Conservation (phyloP, 768 basidiomycete genomes). For the Tubosaeta brunneosetosa region DNA sequence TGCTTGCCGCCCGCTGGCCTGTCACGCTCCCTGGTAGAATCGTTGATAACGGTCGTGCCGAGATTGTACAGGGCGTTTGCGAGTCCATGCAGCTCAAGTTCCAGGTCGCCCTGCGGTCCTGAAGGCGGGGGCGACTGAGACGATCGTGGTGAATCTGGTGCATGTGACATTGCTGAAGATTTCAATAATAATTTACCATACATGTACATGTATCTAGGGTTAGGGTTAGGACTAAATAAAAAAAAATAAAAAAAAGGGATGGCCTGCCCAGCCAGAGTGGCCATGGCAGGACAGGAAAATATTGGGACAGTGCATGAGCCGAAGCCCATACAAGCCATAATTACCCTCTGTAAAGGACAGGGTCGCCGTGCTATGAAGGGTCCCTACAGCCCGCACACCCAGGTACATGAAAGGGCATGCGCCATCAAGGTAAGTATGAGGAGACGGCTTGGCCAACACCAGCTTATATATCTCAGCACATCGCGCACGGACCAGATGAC, state of each 20-base stretch:
- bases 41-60: conserved; percentile 78
- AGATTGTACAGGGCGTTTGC: conserved; percentile 77
- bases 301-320: conserved; percentile 77
- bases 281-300: conserved; percentile 70
- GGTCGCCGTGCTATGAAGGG: conserved; percentile 55
- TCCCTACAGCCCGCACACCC: conserved; percentile 54
- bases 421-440: conserved; percentile 68
- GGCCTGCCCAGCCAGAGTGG: conserved; percentile 42
- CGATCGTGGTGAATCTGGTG: conserved; percentile 55
- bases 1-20: conserved; percentile 67
- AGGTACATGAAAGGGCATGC: conserved; percentile 48
- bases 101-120: conserved; percentile 68
- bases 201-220: conserved; percentile 18
- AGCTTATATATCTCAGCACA: conserved; percentile 4
- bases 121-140: conserved; percentile 69
- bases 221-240: conserved; percentile 25
- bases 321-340: conserved; percentile 50
- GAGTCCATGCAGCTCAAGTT: conserved; percentile 70
- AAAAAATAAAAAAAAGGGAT: conserved; percentile 12
- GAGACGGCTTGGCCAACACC: fast-evolving
- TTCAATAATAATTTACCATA: conserved; percentile 1
- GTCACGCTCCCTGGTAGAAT: conserved; percentile 75
- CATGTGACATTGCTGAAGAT: conserved; percentile 5
- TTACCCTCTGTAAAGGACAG: conserved; percentile 45
- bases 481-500: conserved; percentile 17